phyloP scores from a whole-genome alignment of 345 rosid species.

The Eucalyptus rudis region DNA sequence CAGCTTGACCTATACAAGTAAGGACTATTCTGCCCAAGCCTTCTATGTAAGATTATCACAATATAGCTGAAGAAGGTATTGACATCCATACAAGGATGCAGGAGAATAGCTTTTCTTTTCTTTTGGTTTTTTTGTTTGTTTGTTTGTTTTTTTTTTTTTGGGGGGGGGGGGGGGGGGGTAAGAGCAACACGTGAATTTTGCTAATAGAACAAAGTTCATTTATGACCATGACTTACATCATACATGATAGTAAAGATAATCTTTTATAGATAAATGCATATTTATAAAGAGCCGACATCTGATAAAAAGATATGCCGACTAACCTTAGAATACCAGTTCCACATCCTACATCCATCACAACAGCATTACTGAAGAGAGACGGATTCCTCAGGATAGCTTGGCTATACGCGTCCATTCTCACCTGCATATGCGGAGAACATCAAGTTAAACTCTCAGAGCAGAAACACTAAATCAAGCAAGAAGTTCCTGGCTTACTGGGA shows the following conservation, averaged over 20 bases:
- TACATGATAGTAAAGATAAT: not conserved
- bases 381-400: constrained; percentile 81
- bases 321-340: constrained; percentile 96
- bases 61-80: not conserved
- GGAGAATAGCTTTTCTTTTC: not conserved
- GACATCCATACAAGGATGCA: not conserved
- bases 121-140: not conserved
- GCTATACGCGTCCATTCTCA: constrained; percentile 72
- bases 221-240: not conserved
- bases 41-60: not conserved
- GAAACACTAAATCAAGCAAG: too few species aligned
- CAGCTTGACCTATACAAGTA: not conserved
- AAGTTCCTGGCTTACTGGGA: not conserved
- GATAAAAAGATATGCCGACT: not conserved
- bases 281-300: not conserved
- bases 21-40: not conserved
- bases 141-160: not conserved
- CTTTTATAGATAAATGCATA: not conserved
- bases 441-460: not conserved
- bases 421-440: constrained; percentile 24
- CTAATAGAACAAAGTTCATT: not conserved
- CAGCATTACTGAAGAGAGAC: constrained; percentile 54
- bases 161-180: not conserved
- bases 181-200: not conserved
- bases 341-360: constrained; percentile 98